phyloP scores from a whole-genome alignment of 306 rosid species.

The Vicia sativa region DNA sequence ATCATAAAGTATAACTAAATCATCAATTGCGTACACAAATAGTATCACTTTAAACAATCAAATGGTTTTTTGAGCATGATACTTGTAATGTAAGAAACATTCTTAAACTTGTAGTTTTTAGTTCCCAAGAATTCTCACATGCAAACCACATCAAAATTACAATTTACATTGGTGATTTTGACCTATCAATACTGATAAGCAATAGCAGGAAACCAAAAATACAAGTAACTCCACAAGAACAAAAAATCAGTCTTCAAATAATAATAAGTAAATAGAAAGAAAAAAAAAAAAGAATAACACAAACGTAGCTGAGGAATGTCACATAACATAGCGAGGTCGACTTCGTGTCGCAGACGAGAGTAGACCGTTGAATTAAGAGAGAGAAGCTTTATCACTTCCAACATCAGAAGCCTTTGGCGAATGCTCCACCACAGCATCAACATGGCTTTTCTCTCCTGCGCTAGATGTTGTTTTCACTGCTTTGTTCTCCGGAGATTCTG shows the following conservation, averaged over 20 bases:
- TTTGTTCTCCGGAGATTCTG: conserved; percentile 29
- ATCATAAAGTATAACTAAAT: neutral
- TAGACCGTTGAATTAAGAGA: neutral
- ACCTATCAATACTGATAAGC: conserved; percentile 27
- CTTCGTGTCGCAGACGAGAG: neutral
- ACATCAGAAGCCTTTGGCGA: conserved; percentile 28
- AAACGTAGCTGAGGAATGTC: conserved; percentile 11
- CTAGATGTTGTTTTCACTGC: conserved; percentile 24
- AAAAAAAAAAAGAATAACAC: conserved; percentile 1
- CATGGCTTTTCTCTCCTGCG: conserved; percentile 9
- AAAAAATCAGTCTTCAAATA: conserved; percentile 25
- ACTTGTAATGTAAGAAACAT: conserved; percentile 8
- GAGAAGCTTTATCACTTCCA: conserved; percentile 1
- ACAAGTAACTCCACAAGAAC: conserved; percentile 12
- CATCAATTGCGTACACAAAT: neutral
- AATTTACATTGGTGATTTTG: conserved; percentile 33
- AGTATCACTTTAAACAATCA: neutral
- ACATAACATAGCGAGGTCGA: conserved; percentile 2
- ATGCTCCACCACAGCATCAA: neutral
- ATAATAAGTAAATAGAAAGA: neutral
- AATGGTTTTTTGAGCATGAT: neutral
- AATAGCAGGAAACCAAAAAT: neutral
- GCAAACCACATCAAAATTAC: conserved; percentile 34
- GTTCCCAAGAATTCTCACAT: conserved; percentile 16
- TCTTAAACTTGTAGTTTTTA: neutral